phyloP scores from a whole-genome alignment of 2,329 filamentous ascomycete species.

The Diaporthe sp. region DNA sequence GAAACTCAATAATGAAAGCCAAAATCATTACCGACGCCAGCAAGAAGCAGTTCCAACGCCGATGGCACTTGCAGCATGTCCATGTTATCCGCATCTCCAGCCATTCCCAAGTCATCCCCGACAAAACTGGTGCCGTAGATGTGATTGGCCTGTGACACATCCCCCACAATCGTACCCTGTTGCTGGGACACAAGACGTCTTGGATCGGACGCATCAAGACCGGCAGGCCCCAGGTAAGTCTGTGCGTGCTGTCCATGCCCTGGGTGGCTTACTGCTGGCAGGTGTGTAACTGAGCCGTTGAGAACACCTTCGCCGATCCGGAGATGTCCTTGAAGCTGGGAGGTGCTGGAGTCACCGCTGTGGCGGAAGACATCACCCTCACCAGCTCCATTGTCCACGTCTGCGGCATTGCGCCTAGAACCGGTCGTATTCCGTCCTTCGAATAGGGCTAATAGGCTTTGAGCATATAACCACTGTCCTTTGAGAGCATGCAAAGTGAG shows the following conservation, averaged over 20 bases:
- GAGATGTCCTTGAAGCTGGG: neutral
- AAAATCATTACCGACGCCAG: conserved; percentile 10
- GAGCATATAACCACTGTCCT: conserved; percentile 21
- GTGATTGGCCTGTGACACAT: neutral
- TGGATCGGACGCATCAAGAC: neutral
- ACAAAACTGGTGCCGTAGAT: conserved; percentile 3
- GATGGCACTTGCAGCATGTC: conserved; percentile 11
- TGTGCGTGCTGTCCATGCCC: neutral
- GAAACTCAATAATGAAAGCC: neutral
- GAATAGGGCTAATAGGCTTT: conserved; percentile 1
- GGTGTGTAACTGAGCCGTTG: neutral
- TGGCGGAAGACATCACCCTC: neutral
- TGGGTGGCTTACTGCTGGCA: neutral
- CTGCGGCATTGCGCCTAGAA: neutral
- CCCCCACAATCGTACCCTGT: neutral
- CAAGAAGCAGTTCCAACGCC: conserved; percentile 16
- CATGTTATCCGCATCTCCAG: neutral
- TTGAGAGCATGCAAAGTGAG: conserved; percentile 18
- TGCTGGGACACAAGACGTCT: neutral
- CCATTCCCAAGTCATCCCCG: neutral
- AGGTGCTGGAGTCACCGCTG: neutral
- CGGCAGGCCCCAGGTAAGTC: neutral
- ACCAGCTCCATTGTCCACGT: neutral
- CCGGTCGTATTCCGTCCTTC: neutral
- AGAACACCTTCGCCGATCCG: neutral